Percentiles rank a stretch among this genome's conserved stretches.
These are phyloP conservation scores for Bjerkandera adusta DNA, from an alignment of 1,284 basidiomycete species.

Conservation along the genomic window DNA sequence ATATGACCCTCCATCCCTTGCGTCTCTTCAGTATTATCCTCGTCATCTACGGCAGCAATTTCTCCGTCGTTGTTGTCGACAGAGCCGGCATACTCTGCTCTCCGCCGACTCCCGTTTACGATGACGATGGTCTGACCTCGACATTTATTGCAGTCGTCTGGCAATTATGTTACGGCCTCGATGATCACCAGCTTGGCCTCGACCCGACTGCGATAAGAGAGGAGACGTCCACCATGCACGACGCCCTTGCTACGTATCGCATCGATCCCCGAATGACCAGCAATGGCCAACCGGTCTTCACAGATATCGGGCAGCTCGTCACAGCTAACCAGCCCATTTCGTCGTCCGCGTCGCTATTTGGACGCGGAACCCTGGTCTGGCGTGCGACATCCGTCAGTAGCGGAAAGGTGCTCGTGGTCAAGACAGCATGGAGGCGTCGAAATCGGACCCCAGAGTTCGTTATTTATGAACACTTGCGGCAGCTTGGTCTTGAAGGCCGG, in stretches of 20 bases:
- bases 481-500: not conserved
- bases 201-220: conserved; percentile 3
- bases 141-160: conserved; percentile 15
- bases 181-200: not conserved
- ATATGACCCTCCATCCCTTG: conserved; percentile 20
- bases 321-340: conserved; percentile 2
- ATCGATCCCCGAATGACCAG: not conserved
- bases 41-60: conserved; percentile 18
- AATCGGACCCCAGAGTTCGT: conserved; percentile 6
- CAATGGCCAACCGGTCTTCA: not conserved
- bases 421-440: conserved; percentile 13
- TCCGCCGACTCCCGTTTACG: not conserved
- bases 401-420: conserved; percentile 7
- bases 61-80: conserved; percentile 18
- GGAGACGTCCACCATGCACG: not conserved
- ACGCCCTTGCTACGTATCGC: not conserved
- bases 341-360: conserved; percentile 15
- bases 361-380: conserved; percentile 16
- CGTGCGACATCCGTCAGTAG: not conserved
- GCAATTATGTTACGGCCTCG: not conserved
- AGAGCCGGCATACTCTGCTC: conserved; percentile 16
- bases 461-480: conserved; percentile 1
- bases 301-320: not conserved
- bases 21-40: conserved; percentile 20
- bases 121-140: not conserved